Base-by-base conservation (phyloP, 202 grass and related monocot genomes). In the Bolboschoenoplectus hybrid region DNA sequence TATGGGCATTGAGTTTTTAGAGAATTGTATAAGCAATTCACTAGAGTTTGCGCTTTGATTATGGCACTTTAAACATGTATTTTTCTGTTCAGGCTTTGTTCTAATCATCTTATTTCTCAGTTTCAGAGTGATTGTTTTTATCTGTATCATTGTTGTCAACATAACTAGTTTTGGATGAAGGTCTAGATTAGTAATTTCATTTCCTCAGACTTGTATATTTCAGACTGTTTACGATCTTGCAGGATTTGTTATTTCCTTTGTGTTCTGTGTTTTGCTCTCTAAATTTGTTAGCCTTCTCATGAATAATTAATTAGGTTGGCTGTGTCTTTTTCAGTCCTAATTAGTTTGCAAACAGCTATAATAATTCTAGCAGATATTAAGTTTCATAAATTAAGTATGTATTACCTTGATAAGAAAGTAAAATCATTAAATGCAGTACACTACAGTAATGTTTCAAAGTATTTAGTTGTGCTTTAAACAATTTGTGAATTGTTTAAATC, bases 21-120 rank as follows among this genome's bases (percentile, higher is more conserved):
- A 41, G 16, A 79, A 60, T 13, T 40, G 36, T 35, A 79, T 58
- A 41, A 60, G 34, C 55, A 79, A 13, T 74, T 50, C 45, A 19
- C 17, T 74, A 34, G 9, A 79, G 36, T 44, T 80, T 60, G 14
- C 36, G 20, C 36, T 80, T 17, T 80, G 53, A 80, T 80, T 80
- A 16, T 58, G 20, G 35, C 53, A 19, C 50, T 58, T 71, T 19
- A 71, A 39, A 71, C 43, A 20, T 47, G 26, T 26, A 46, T 70
- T 70, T 46, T 26, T 73, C 16, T 46, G 9, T 46, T 47, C 43
- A 49, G 7, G 44, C 17, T 73, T 47, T 73, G 17, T 46, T 71
- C 1, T 45, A 38, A 41, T 1, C 65, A 67, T 67, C 65, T 67
- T 39, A 72, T 73, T 46, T 46, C 2, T 47, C 35, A 60, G 5